Base-by-base conservation (phyloP, 495 filamentous ascomycete genomes). In the Oidiodendron maius region DNA sequence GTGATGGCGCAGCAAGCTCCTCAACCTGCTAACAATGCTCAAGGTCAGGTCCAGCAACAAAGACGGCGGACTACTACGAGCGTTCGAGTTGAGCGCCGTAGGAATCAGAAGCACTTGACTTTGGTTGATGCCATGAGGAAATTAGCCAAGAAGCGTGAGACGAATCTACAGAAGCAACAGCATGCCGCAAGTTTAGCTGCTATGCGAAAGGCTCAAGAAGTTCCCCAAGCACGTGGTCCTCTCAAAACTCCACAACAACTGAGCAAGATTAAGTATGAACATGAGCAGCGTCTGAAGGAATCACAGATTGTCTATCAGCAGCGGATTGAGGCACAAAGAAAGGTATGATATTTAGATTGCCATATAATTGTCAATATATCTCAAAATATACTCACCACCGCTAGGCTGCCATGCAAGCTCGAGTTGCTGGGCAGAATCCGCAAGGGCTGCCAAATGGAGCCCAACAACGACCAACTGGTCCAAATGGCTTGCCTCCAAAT, bases 51-150 rank as follows among this genome's bases (percentile, higher is more conserved):
- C 1, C 70, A 79, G 22, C 73, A 69, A 1, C 66, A 65, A 23
- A 72, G 82, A 28, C 72, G 86, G 26, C 75, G 82, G 40, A 82
- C 82, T 3, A 86, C 86, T 0, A 83, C 83, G 32, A 83, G 83
- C 48, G 66, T 88, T 10, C 80, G 86, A 20, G 90, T 97, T 40
- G 91, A 96, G 50, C 80, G 91, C 46, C 76, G 89, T 48, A 78
- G 87, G 58, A 89, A 89, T 43, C 86, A 84, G 18, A 86, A 85
- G 53, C 86, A 95, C 57, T 73, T 97, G 48, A 84, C 84, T 16
- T 71, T 97, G 44, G 82, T 97, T 63, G 93, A 97, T 67, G 85
- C 84, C 3, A 95, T 97, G 87, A 81, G 90, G 35, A 98, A 97
- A 63, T 62, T 94, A 51, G 91, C 91, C 5, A 94, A 95, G 69